phyloP scores from a whole-genome alignment of 1,284 basidiomycete genomes.

The Ceratobasidium sp. region DNA sequence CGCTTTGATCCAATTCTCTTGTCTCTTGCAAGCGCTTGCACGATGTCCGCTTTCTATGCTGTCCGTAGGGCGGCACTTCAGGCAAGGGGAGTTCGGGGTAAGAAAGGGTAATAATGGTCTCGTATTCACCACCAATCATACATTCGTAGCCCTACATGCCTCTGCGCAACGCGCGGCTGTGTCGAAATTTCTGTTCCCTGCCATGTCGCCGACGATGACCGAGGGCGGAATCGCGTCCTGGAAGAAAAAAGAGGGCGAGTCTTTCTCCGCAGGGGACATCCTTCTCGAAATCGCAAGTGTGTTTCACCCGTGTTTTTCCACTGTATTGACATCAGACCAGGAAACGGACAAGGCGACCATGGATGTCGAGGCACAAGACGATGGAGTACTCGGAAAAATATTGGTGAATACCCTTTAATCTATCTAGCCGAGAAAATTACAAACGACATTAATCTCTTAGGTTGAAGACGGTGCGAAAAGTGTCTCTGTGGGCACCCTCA shows the following conservation, averaged over 20 bases:
- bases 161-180: slow-evolving; percentile 63
- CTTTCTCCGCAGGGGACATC: slow-evolving; percentile 89
- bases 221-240: slow-evolving; percentile 92
- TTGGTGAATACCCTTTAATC: slow-evolving; percentile 51
- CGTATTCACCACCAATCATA: background rate
- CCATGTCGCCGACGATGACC: slow-evolving; percentile 99
- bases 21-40: slow-evolving; percentile 18
- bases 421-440: background rate
- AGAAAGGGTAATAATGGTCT: background rate
- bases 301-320: background rate
- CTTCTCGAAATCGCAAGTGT: slow-evolving; percentile 68
- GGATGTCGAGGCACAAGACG: slow-evolving; percentile 98
- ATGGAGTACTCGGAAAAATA: slow-evolving; percentile 92
- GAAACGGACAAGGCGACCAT: slow-evolving; percentile 99
- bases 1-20: slow-evolving; percentile 7
- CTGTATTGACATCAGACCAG: slow-evolving; percentile 53
- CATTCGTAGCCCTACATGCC: slow-evolving; percentile 62
- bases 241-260: slow-evolving; percentile 96
- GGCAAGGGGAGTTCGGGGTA: slow-evolving; percentile 4
- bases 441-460: slow-evolving; percentile 53
- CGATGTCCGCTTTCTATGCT: slow-evolving; percentile 17
- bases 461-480: slow-evolving; percentile 80
- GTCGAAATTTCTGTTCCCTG: slow-evolving; percentile 82
- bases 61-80: slow-evolving; percentile 4
- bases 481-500: slow-evolving; percentile 83